Percentiles rank a stretch among this genome's conserved stretches.
Evolutionary conservation across 1,139 yeast genomes (phyloP).

Genomic region (Geotrichum fermentans): DNA sequence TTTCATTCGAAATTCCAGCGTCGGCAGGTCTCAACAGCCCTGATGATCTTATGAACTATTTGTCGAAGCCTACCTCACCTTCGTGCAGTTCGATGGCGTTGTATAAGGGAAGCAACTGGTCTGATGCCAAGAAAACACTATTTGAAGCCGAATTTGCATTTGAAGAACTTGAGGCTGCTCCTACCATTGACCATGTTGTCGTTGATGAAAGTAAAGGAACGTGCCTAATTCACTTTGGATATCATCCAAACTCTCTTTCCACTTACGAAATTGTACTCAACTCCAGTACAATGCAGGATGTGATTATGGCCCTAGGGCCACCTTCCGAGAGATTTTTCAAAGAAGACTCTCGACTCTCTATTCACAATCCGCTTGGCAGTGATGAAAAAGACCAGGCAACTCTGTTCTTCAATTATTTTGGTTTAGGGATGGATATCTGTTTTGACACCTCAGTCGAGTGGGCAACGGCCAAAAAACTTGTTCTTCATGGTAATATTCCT

Average conservation of each 20-base stretch:
- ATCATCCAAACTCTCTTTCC: constrained; percentile 23
- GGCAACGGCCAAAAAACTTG: constrained; percentile 31
- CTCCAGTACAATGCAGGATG: constrained; percentile 31
- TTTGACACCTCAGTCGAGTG: constrained; percentile 28
- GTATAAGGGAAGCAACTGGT: constrained; percentile 33
- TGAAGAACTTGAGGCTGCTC: neutral
- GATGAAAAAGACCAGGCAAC: constrained; percentile 20
- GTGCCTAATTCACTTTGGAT: constrained; percentile 21
- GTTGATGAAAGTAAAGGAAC: constrained; percentile 18
- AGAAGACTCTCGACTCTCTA: constrained; percentile 31
- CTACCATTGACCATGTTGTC: constrained; percentile 22
- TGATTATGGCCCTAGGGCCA: constrained; percentile 34
- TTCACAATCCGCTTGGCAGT: constrained; percentile 28
- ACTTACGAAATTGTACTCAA: constrained; percentile 21
- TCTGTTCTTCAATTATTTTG: constrained; percentile 34
- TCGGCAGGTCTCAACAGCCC: constrained; percentile 14
- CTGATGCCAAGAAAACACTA: constrained; percentile 23
- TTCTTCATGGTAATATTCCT: constrained; percentile 36
- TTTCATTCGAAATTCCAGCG: constrained; percentile 27
- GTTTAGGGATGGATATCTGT: constrained; percentile 33
- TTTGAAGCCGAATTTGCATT: constrained; percentile 10
- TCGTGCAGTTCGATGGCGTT: constrained; percentile 30
- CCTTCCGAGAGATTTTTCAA: constrained; percentile 34
- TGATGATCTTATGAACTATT: constrained; percentile 20
- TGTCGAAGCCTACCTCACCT: constrained; percentile 25